Base-by-base conservation (phyloP, 495 filamentous ascomycete genomes). In the Elasticomyces elasticus region DNA sequence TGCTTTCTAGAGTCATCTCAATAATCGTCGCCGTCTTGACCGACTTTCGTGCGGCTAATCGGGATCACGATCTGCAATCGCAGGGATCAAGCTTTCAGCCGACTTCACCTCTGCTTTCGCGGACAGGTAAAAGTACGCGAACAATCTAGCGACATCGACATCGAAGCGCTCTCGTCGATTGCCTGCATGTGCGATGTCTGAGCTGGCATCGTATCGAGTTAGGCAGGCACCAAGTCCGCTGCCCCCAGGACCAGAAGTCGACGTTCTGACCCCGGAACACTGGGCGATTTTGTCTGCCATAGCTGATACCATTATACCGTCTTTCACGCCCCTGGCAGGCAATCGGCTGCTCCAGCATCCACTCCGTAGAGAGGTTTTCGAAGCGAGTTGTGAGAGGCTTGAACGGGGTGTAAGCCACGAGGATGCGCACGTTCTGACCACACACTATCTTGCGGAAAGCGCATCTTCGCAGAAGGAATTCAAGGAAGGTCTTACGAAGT, bases 221-320 rank as follows among this genome's bases (percentile, higher is more conserved):
- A 27, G 56, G 52, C 51, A 60, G 35, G 54, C 33, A 31, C 56
- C 62, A 6, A 54, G 56, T 5, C 61, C 65, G 26, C 48, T 66
- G 9, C 63, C 65, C 17, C 61, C 67, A 5, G 40, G 64, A 4
- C 62, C 65, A 15, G 42, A 51, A 17, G 48, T 50, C 9, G 67
- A 69, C 44, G 61, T 63, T 30, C 55, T 69, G 27, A 67, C 62
- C 11, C 20, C 53, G 10, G 58, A 59, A 13, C 66, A 70, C 58
- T 70, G 67, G 67, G 53, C 50, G 45, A 68, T 63, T 4, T 51
- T 70, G 2, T 54, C 63, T n/a, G 67, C 67, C 27, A 60, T 70
- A 23, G 58, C 62, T 2, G 66, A 70, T 49, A 54, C 67, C 11
- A 51, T 70, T 28, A 62, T 70, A 23, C 64, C 66, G 0, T 56